Conservation (phyloP, 2,329 filamentous ascomycete genomes). For the Epichloe festucae region DNA sequence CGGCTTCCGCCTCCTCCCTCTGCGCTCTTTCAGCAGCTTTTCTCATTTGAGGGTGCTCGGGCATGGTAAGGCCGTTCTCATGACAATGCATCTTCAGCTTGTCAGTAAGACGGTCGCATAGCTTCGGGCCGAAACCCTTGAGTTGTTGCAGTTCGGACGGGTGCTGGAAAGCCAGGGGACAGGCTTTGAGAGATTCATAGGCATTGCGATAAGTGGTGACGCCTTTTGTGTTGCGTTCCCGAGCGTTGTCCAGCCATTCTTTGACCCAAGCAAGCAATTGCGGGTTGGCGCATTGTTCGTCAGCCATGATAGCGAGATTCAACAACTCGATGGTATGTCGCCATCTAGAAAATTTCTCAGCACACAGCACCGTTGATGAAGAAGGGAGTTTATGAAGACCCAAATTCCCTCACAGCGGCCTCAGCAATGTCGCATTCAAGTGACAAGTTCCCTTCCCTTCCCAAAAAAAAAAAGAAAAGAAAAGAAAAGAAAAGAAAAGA, state of each 20-base stretch:
- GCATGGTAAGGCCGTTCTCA: slow-evolving; percentile 56
- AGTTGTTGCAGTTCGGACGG: slow-evolving; percentile 60
- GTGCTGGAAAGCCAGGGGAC: slow-evolving; percentile 57
- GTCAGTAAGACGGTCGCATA: slow-evolving; percentile 57
- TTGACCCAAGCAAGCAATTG: slow-evolving; percentile 61
- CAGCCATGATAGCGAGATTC: slow-evolving; percentile 6
- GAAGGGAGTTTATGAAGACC: neutral
- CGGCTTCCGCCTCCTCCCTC: slow-evolving; percentile 22
- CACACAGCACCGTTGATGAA: neutral
- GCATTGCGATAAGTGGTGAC: slow-evolving; percentile 61
- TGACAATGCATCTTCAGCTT: slow-evolving; percentile 47
- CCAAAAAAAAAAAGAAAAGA: neutral
- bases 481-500: neutral
- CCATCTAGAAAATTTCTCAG: neutral
- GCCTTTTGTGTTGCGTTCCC: slow-evolving; percentile 57
- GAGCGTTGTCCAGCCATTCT: slow-evolving; percentile 61
- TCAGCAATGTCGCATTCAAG: no score
- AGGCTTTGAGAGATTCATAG: slow-evolving; percentile 63
- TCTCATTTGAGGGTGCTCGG: slow-evolving; percentile 38
- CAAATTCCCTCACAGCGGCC: no score
- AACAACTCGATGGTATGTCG: neutral
- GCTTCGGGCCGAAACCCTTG: slow-evolving; percentile 59
- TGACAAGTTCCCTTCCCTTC: neutral
- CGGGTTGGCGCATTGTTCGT: slow-evolving; percentile 49
- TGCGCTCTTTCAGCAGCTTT: slow-evolving; percentile 20